Percentiles rank a stretch among this genome's conserved stretches.
phyloP scores from a whole-genome alignment of 495 filamentous ascomycete species.

The Daldinia caldariorum region DNA sequence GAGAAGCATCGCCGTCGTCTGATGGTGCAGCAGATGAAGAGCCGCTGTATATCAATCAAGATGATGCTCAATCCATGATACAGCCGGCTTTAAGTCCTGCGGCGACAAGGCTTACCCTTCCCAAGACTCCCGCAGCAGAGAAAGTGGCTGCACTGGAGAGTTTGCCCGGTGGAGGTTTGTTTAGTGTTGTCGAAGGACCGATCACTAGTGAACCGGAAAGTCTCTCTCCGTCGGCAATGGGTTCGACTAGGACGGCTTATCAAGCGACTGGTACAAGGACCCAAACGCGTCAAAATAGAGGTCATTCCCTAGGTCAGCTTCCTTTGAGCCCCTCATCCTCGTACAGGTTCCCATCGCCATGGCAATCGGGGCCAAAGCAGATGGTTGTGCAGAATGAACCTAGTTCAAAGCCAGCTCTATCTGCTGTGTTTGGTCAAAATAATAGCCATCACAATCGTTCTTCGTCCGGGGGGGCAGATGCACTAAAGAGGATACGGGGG shows the following conservation, averaged over 20 bases:
- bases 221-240: constrained; percentile 10
- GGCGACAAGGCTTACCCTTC: constrained; percentile 76
- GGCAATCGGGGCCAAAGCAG: constrained; percentile 61
- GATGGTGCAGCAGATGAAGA: constrained; percentile 50
- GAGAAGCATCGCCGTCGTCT: constrained; percentile 40
- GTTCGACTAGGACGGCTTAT: constrained; percentile 14
- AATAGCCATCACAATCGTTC: constrained; percentile 48
- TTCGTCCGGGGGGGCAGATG: constrained; percentile 56
- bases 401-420: constrained; percentile 49
- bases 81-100: constrained; percentile 78
- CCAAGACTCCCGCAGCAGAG: constrained; percentile 77
- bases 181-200: constrained; percentile 48
- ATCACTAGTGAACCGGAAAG: constrained; percentile 22
- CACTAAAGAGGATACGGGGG: constrained; percentile 58
- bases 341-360: constrained; percentile 57
- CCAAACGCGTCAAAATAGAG: constrained; percentile 38
- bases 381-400: constrained; percentile 50
- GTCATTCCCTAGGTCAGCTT: constrained; percentile 47
- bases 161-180: constrained; percentile 62
- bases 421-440: constrained; percentile 49
- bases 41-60: constrained; percentile 54
- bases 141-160: constrained; percentile 74
- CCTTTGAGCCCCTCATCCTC: constrained; percentile 39
- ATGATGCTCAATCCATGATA: constrained; percentile 72
- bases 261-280: constrained; percentile 24